These are phyloP conservation scores for Parathielavia hyrcaniae DNA, from an alignment of 495 filamentous ascomycete genomes.

Conservation along the genomic window DNA sequence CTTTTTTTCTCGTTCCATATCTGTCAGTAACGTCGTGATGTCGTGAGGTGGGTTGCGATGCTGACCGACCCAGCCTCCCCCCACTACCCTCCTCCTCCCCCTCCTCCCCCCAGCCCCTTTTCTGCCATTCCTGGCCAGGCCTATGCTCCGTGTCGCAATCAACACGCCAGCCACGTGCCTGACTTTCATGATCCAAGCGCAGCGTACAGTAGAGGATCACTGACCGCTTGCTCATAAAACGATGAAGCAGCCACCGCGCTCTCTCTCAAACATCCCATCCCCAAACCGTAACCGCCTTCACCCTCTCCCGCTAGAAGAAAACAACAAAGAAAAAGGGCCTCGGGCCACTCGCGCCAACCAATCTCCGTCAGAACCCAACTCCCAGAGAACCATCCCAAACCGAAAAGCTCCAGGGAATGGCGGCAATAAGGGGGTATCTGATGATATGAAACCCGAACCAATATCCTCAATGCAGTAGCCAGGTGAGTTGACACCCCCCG, in stretches of 20 bases:
- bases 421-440: constrained; percentile 14
- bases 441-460: constrained; percentile 6
- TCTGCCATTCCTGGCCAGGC: neutral
- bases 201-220: too few relatives aligned
- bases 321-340: too few relatives aligned
- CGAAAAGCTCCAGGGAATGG: constrained; percentile 11
- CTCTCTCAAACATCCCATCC: neutral
- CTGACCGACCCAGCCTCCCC: neutral
- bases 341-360: neutral
- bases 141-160: too few relatives aligned
- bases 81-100: neutral
- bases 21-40: constrained; percentile 1
- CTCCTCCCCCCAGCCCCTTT: neutral
- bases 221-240: too few relatives aligned
- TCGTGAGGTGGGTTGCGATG: neutral
- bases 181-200: too few relatives aligned
- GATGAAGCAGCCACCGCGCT: neutral
- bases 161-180: too few relatives aligned
- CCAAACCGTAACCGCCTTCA: neutral
- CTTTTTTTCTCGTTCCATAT: constrained; percentile 5
- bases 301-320: neutral
- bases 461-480: constrained; percentile 21
- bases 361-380: constrained; percentile 9
- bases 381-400: constrained; percentile 3
- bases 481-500: constrained; percentile 20